These are phyloP conservation scores for Diaporthe nobilis DNA, from an alignment of 2,329 filamentous ascomycete genomes.

Conservation along the genomic window DNA sequence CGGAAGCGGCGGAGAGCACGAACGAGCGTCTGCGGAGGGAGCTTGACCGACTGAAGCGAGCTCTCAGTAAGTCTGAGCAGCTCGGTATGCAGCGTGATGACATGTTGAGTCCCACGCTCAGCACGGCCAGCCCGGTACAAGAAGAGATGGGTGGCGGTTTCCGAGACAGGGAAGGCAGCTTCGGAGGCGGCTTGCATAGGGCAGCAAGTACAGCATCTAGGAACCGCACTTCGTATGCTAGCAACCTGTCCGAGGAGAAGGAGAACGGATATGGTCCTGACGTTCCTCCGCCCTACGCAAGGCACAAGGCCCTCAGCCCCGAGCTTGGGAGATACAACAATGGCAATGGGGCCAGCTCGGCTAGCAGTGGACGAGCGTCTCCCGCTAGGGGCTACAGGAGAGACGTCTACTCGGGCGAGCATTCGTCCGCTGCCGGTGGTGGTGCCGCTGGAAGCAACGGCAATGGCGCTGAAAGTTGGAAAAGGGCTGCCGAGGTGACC, in stretches of 20 bases:
- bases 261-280: slow-evolving; percentile 66
- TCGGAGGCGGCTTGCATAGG: slow-evolving; percentile 35
- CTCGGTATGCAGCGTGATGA: slow-evolving; percentile 48
- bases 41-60: slow-evolving; percentile 93
- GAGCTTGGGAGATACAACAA: slow-evolving; percentile 57
- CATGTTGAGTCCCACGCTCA: slow-evolving; percentile 44
- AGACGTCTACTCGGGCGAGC: slow-evolving; percentile 47
- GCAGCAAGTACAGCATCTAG: slow-evolving; percentile 47
- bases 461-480: slow-evolving; percentile 93
- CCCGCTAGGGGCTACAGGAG: slow-evolving; percentile 69
- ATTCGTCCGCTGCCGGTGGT: slow-evolving; percentile 43
- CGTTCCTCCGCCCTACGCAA: slow-evolving; percentile 53
- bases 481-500: slow-evolving; percentile 95
- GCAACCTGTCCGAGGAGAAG: slow-evolving; percentile 81
- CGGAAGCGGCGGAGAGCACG: slow-evolving; percentile 87
- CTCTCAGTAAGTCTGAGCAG: slow-evolving; percentile 75
- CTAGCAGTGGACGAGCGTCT: slow-evolving; percentile 71
- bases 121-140: slow-evolving; percentile 65
- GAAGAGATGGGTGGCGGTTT: slow-evolving; percentile 67
- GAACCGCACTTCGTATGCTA: slow-evolving; percentile 74
- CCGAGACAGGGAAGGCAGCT: slow-evolving; percentile 34
- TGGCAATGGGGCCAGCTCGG: slow-evolving; percentile 60
- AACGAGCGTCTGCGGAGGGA: slow-evolving; percentile 89
- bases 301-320: slow-evolving; percentile 68
- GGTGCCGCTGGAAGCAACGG: slow-evolving; percentile 40